phyloP scores from a whole-genome alignment of 2,329 filamentous ascomycete genomes.

The Lomentospora prolificans region DNA sequence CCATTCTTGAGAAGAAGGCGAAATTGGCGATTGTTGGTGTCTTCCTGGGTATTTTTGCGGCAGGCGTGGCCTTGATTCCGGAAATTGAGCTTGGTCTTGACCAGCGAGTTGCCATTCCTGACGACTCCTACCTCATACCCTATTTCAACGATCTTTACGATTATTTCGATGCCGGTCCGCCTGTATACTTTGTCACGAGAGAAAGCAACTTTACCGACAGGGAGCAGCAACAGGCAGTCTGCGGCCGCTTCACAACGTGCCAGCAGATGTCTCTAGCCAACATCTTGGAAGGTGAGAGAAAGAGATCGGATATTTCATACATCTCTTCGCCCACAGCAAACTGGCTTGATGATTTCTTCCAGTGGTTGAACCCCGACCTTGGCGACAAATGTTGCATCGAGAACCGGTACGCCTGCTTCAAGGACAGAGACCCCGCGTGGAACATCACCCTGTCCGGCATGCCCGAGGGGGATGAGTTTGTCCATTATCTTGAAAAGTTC shows the following conservation, averaged over 20 bases:
- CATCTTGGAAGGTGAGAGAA: constrained; percentile 87
- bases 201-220: constrained; percentile 70
- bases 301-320: constrained; percentile 77
- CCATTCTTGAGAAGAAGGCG: constrained; percentile 67
- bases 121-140: constrained; percentile 85
- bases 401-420: constrained; percentile 65
- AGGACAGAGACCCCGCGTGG: constrained; percentile 67
- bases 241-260: constrained; percentile 85
- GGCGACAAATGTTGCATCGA: constrained; percentile 63
- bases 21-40: constrained; percentile 68
- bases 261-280: constrained; percentile 76
- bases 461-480: constrained; percentile 87
- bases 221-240: constrained; percentile 72
- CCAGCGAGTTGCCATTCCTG: constrained; percentile 87
- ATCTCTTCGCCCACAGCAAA: constrained; percentile 82
- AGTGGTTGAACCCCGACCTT: constrained; percentile 86
- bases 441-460: constrained; percentile 84
- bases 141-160: constrained; percentile 95
- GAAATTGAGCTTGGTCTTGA: constrained; percentile 80
- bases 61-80: constrained; percentile 74
- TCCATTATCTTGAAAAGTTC: constrained; percentile 78
- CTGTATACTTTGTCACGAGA: constrained; percentile 89
- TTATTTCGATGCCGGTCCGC: constrained; percentile 85
- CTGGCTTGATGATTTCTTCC: constrained; percentile 95
- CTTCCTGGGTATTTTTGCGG: constrained; percentile 82